Conservation (phyloP, 345 rosid species). For the Boechera divaricarpa region DNA sequence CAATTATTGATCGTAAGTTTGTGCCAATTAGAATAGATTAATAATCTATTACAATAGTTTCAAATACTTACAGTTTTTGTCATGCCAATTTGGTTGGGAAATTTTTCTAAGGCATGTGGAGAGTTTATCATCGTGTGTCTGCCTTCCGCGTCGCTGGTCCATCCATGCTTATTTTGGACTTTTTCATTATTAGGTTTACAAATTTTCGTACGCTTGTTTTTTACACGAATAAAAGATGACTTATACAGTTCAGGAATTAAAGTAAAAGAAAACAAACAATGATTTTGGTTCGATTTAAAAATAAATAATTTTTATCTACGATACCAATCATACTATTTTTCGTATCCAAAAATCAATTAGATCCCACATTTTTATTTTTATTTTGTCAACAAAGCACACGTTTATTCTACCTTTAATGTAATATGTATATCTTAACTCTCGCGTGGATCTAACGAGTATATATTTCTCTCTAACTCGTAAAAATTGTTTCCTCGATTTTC, state of each 20-base stretch:
- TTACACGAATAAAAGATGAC: not conserved
- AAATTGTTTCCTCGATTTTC: too few species aligned
- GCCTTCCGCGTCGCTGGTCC: conserved; percentile 24
- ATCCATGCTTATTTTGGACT: not conserved
- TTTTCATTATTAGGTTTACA: not conserved
- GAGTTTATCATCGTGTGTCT: conserved; percentile 6
- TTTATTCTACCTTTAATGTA: too few species aligned
- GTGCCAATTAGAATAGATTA: not conserved
- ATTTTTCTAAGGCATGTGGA: not conserved
- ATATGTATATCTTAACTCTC: too few species aligned
- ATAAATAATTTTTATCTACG: not conserved
- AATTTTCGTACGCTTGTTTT: not conserved
- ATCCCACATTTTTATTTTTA: too few species aligned
- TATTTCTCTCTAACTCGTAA: too few species aligned
- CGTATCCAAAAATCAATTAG: not conserved
- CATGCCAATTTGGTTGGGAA: not conserved
- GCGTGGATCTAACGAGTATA: too few species aligned
- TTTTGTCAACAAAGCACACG: too few species aligned
- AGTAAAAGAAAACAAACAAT: not conserved
- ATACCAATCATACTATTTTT: not conserved
- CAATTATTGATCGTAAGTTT: not conserved
- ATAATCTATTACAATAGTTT: too few species aligned
- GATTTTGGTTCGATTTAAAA: not conserved
- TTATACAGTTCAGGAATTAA: not conserved
- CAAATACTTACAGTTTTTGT: too few species aligned